Base-by-base conservation (phyloP, 306 rosid genomes). In the Rubus parviflorus region DNA sequence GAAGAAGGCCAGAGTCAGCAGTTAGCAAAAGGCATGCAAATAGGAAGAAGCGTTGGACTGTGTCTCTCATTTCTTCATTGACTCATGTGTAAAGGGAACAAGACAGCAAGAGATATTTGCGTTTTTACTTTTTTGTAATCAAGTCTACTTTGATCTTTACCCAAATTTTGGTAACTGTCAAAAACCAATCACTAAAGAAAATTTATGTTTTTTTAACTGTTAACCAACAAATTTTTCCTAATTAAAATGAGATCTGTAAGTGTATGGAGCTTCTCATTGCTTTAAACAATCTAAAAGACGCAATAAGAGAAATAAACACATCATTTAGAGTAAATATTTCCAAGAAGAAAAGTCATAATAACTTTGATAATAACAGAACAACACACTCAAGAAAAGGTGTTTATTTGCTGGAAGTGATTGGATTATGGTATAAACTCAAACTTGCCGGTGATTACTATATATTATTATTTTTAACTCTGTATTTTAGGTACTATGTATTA, bases 1-100 rank as follows among this genome's bases (percentile, higher is more conserved):
- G 76, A 57, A 73, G 68, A 19, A 46, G 58, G 70, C 30, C 45
- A 11, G 48, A 38, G 70, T 60, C 56, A 43, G 77, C 77, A 43
- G 17, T 25, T 14, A 43, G 56, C 56, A 43, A n/a, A 43, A 46
- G 58, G 57, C 70, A 61, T 61, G 77, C 77, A 74, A 10, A 61
- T 53, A 72, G 64, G 64, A 72, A 72, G 64, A 72, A 72, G 65
- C 64, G 22, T 46, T 11, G 16, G 22, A 49, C 49, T 65, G 70
- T 72, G 19, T 35, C 19, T 71, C 43, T 35, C n/a, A 8, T 53
- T 19, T 53, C 12, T 37, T 53, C 48, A 16, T 65, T 38, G 75
- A 72, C 75, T 53, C 17, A n/a, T n/a, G 22, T 12, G 60, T 7
- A 17, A 4, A 37, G 60, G 64, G 42, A 5, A 17, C 16, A 35